Base-by-base conservation (phyloP, 2,329 filamentous ascomycete genomes). In the Malbranchea zuffiana region DNA sequence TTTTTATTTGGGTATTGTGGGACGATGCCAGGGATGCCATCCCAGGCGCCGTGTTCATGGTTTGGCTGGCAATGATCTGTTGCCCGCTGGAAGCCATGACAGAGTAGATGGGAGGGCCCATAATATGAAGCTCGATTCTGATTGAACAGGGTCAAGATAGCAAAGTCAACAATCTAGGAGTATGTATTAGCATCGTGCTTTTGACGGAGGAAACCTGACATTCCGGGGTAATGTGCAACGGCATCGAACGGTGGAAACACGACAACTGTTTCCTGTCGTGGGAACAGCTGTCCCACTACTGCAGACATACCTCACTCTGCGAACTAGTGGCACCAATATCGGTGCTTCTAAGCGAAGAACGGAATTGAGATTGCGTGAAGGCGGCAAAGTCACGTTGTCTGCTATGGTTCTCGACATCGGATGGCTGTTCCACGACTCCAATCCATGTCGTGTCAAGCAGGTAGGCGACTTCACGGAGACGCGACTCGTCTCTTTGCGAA, bases 101-200 rank as follows among this genome's bases (percentile, higher is more conserved):
- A 87, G 3, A 98, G 71, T 4, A 94, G 51, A 60, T 95, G 83
- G 34, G 74, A 71, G 1, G 80, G 78, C 50, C 71, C 73, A 33
- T 65, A 56, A 41, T 59, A 60, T 18, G 57, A 50, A 13, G 54
- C 54, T 20, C 67, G 62, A 11, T 65, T 60, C 47, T 72, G 69
- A 8, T 72, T 74, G 56, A 93, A 94, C 2, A 94, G 65, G 6
- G 74, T 68, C 75, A 80, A 86, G 27, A 95, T 74, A 18, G 74
- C 72, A 56, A 82, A 85, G 51, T 87, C 80, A 28, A 88, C 68
- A 47, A 88, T 72, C 80, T 86, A 48, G 12, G 23, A 34, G 8
- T n/a, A 24, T 6, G 19, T 32, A 38, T 18, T n/a, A 38, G 17
- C 6, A 15, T 27, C 25, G 11, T 35, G 13, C 13, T 31, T 17